Base-by-base conservation (phyloP, 2,329 filamentous ascomycete species). In the Saccharata proteae region DNA sequence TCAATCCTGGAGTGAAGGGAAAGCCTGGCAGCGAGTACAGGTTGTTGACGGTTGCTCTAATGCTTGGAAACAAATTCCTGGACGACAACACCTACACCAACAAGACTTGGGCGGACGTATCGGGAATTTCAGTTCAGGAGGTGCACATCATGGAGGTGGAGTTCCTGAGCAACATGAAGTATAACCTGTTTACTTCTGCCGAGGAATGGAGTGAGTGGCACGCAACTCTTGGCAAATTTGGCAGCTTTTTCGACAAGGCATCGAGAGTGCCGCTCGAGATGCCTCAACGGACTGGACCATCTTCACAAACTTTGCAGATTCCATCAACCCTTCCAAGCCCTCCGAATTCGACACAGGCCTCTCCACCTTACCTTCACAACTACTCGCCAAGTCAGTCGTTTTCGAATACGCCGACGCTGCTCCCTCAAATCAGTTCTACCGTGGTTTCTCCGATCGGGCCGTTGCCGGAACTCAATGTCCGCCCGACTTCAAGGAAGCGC, bases 121-220 rank as follows among this genome's bases (percentile, higher is more conserved):
- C 90, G 1, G 81, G 82, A 26, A 93, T 98, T 38, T 77, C 82
- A 2, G 88, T 96, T 9, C 76, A 80, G 38, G 90, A 98, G 57
- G 93, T 98, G 30, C 90, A 98, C 53, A 80, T 94, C 26, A 98
- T 98, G 90, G 90, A 98, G 55, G 90, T 98, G n/a, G 90, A 98
- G 55, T 98, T 98, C 47, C 65, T 98, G 40, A 94, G 88, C 64
- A 96, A 96, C 57, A 93, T 98, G 78, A 76, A 88, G 48, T 98
- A 96, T 58, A 85, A 83, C 45, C 65, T 98, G 6, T 77, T 88
- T 51, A 84, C 83, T 3, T 92, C 86, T 3, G 77, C 84, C 49
- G 69, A 75, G 32, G 74, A 93, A 52, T 98, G 90, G 90, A 69
- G 75, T 29, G 70, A 76, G 32, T 96, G 90, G 90, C 77, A 94